Conservation (phyloP, 257 asterid genomes). For the Ajuga chamaepitys region DNA sequence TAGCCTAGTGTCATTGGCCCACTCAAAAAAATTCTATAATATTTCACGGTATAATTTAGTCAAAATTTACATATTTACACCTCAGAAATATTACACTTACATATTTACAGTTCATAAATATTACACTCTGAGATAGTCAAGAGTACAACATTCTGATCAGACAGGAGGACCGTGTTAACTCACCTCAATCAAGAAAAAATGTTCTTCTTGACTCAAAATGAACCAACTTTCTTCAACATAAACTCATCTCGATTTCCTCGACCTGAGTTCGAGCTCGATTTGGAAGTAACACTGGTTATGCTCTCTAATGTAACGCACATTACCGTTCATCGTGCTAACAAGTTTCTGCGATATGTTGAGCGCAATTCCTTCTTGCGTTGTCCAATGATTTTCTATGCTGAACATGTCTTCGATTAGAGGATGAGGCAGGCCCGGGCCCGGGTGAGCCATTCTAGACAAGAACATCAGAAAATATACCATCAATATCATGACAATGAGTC, state of each 20-base stretch:
- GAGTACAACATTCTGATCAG: too few relatives aligned
- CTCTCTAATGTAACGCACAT: slow-evolving; percentile 39
- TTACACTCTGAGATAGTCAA: too few relatives aligned
- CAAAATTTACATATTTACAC: too few relatives aligned
- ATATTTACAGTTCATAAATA: too few relatives aligned
- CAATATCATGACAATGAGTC: not conserved
- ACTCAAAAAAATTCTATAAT: too few relatives aligned
- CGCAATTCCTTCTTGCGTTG: slow-evolving; percentile 39
- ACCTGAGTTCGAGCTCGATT: slow-evolving; percentile 34
- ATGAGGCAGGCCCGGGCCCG: slow-evolving; percentile 53
- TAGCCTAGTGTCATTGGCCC: too few relatives aligned
- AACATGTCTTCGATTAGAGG: slow-evolving; percentile 44
- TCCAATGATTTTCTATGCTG: slow-evolving; percentile 19
- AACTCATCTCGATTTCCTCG: slow-evolving; percentile 14
- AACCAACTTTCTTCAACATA: slow-evolving; percentile 1
- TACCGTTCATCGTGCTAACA: slow-evolving; percentile 45
- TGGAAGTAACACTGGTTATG: slow-evolving; percentile 34
- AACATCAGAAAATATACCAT: not conserved
- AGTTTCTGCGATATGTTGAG: slow-evolving; percentile 41
- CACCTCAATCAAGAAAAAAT: not conserved
- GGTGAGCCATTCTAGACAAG: slow-evolving; percentile 53
- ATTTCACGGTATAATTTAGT: too few relatives aligned
- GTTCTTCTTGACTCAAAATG: not conserved
- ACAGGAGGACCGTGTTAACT: too few relatives aligned
- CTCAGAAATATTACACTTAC: too few relatives aligned